phyloP scores from a whole-genome alignment of 225 moss, liverwort and hornwort species.

The Asterella californica region DNA sequence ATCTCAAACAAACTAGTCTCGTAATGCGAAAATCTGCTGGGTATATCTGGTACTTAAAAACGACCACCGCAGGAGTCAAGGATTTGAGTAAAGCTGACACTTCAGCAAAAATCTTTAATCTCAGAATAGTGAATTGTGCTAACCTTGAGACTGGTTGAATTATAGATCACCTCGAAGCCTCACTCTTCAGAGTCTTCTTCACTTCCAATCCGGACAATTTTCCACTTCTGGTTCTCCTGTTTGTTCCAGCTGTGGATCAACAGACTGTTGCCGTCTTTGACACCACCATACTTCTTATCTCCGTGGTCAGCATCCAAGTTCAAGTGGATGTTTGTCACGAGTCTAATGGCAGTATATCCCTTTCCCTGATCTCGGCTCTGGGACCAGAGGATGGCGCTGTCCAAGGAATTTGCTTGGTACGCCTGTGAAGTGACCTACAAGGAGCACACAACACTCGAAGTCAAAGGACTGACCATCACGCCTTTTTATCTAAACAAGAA shows the following conservation, averaged over 20 bases:
- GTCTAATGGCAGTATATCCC: slow-evolving; percentile 28
- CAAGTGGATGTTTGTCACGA: slow-evolving; percentile 35
- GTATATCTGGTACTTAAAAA: no score
- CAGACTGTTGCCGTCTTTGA: slow-evolving; percentile 40
- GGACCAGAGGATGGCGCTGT: slow-evolving; percentile 38
- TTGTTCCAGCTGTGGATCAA: slow-evolving; percentile 39
- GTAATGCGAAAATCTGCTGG: no score
- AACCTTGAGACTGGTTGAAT: no score
- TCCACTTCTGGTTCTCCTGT: slow-evolving; percentile 50
- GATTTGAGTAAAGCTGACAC: no score
- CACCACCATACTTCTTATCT: slow-evolving; percentile 47
- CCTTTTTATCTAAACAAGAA: neutral
- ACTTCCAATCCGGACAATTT: neutral
- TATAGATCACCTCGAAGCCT: neutral
- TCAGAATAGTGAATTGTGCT: no score
- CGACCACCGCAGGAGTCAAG: no score
- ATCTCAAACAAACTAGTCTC: no score
- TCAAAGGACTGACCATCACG: neutral
- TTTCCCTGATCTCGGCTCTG: slow-evolving; percentile 28
- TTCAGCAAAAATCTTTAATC: no score
- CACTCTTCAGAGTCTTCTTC: no score
- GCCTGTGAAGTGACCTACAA: slow-evolving; percentile 36
- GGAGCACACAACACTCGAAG: no score
- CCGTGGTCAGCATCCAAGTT: slow-evolving; percentile 53
- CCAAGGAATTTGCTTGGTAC: slow-evolving; percentile 20